Evolutionary conservation across 208 protist genomes (phyloP).

Genomic region (Endotrypanum monterogeii): DNA sequence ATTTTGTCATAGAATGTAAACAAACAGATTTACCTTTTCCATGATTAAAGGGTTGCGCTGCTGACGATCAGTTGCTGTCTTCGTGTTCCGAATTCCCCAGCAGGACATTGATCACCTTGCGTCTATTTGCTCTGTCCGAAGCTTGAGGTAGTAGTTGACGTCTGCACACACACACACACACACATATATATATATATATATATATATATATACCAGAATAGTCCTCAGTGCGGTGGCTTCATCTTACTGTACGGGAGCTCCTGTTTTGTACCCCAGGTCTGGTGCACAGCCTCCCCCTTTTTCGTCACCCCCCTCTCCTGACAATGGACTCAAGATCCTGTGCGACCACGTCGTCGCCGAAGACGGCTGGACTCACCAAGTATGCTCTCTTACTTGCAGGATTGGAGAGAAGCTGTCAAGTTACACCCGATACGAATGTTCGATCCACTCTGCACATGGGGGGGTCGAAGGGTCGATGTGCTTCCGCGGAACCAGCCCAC

Average conservation of each 20-base stretch:
- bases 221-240: neutral
- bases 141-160: neutral
- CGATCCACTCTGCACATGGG: neutral
- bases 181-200: neutral
- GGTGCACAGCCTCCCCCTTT: neutral
- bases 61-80: no score
- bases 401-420: conserved; percentile 11
- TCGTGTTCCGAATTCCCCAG: no score
- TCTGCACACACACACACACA: neutral
- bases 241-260: neutral
- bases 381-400: conserved; percentile 11
- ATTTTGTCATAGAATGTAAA: neutral
- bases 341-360: neutral
- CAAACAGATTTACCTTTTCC: no score
- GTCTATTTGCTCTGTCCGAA: no score
- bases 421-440: neutral
- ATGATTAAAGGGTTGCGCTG: no score
- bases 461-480: neutral
- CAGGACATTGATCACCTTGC: neutral
- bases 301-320: neutral
- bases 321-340: neutral
- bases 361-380: neutral
- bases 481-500: neutral
- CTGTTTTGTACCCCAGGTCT: no score
- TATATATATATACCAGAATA: neutral